These are phyloP conservation scores for Punctularia strigosozonata DNA, from an alignment of 768 basidiomycete species.

Conservation along the genomic window DNA sequence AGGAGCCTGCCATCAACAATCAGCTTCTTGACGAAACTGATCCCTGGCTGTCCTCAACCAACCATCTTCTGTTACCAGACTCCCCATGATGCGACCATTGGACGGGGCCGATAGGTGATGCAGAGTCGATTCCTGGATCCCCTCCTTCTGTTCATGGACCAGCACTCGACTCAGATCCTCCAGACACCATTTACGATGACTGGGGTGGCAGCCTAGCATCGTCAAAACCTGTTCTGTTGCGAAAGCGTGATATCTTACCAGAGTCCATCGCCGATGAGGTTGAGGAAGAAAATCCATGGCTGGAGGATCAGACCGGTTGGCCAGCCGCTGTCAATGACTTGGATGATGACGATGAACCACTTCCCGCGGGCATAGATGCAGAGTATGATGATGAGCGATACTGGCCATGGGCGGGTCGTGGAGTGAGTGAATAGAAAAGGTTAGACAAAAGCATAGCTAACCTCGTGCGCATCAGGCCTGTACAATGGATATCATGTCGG, in stretches of 20 bases:
- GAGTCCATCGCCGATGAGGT: neutral
- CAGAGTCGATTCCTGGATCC: no score
- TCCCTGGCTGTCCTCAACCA: neutral
- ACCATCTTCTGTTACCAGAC: neutral
- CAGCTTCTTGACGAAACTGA: neutral
- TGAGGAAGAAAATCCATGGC: neutral
- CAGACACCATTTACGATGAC: slow-evolving; percentile 7
- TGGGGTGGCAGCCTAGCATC: slow-evolving; percentile 4
- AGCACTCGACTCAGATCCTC: slow-evolving; percentile 1
- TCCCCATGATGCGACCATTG: no score
- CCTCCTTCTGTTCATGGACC: slow-evolving; percentile 9
- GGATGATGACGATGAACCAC: neutral
- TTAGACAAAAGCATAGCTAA: neutral
- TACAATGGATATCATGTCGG: slow-evolving; percentile 5
- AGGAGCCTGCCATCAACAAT: neutral
- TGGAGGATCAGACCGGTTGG: neutral
- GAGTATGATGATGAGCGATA: neutral
- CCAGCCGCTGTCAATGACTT: neutral
- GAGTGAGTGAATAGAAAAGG: neutral
- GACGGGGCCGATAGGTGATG: no score
- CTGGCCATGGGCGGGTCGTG: neutral
- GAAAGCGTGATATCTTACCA: no score
- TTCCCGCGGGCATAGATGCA: neutral
- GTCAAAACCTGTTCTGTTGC: neutral
- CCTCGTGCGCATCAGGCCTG: slow-evolving; percentile 2